Base-by-base conservation (phyloP, 2,329 filamentous ascomycete species). In the Aureobasidium mangrovei region DNA sequence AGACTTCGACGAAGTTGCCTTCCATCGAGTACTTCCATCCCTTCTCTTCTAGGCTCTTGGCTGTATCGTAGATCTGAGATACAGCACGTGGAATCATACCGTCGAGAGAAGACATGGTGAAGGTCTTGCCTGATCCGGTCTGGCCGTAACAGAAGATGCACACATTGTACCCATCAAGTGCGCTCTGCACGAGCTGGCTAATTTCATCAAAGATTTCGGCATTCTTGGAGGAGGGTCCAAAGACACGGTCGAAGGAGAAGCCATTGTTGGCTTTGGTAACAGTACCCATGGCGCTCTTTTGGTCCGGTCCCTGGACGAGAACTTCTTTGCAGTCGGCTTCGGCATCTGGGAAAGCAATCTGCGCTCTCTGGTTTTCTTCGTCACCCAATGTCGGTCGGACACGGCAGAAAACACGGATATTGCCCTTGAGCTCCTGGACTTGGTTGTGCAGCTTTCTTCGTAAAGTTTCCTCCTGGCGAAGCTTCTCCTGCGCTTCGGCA, bases 101-200 rank as follows among this genome's bases (percentile, higher is more conserved):
- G 62, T 96, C 88, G 2, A 76, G 71, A 0, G 85, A 86, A 7
- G 88, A 94, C 93, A 98, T 98, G 3, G 93, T 97, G 66, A 85
- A 88, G 0, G 93, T 98, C 76, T 98, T 98, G 57, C 93, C 93
- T 18, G 91, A 93, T 3, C 93, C 93, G 0, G 93, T 98, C 70
- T 98, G 93, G 41, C 93, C 93, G 66, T 98, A 98, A 67, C 91
- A 96, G 72, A 98, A 95, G 59, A 98, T 97, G 70, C 91, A 97
- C 49, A 98, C 93, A 62, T 97, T 98, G 74, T 95, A 98, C 1
- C 93, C 93, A 65, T 98, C 93, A 38, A 98, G 77, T 0, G 94
- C 93, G 62, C 88, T 95, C 70, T 98, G 93, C 1, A 98, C 91
- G 33, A 98, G 80, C 67, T 98, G 93, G 55, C 89, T 94, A 66